These are phyloP conservation scores for Huntiella bhutanensis DNA, from an alignment of 2,329 filamentous ascomycete genomes.

Conservation along the genomic window DNA sequence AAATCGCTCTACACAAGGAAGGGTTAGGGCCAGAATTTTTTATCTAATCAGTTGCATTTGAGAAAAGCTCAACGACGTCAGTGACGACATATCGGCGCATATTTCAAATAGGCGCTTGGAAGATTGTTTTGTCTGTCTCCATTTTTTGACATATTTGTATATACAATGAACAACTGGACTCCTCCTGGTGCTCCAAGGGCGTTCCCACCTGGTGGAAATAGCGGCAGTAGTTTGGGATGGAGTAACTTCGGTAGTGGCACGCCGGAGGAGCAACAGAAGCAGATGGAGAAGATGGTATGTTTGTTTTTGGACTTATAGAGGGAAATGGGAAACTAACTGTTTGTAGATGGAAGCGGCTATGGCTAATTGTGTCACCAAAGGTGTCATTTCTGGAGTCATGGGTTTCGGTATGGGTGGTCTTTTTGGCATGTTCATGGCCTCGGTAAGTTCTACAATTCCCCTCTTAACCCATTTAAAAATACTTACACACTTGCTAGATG, in stretches of 20 bases:
- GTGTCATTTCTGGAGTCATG: conserved; percentile 75
- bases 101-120: too few species aligned
- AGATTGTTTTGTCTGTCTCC: background rate
- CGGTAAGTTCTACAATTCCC: conserved; percentile 36
- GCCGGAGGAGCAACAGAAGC: conserved; percentile 12
- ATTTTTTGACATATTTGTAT: background rate
- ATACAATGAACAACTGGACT: conserved; percentile 2
- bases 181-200: conserved; percentile 3
- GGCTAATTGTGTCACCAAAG: conserved; percentile 85
- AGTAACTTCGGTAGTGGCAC: conserved; percentile 1
- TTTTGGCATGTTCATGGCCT: conserved; percentile 96
- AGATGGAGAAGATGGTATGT: conserved; percentile 13
- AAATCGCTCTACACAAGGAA: background rate
- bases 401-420: conserved; percentile 85
- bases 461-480: background rate
- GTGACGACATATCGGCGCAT: background rate
- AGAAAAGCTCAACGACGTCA: background rate
- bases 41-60: background rate
- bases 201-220: conserved; percentile 1
- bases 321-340: background rate
- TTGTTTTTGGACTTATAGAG: background rate
- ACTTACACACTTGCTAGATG: conserved; percentile 42
- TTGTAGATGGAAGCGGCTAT: conserved; percentile 60
- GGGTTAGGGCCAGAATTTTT: background rate
- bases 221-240: background rate